phyloP scores from a whole-genome alignment of 768 basidiomycete genomes.

The Lentinula aciculospora region DNA sequence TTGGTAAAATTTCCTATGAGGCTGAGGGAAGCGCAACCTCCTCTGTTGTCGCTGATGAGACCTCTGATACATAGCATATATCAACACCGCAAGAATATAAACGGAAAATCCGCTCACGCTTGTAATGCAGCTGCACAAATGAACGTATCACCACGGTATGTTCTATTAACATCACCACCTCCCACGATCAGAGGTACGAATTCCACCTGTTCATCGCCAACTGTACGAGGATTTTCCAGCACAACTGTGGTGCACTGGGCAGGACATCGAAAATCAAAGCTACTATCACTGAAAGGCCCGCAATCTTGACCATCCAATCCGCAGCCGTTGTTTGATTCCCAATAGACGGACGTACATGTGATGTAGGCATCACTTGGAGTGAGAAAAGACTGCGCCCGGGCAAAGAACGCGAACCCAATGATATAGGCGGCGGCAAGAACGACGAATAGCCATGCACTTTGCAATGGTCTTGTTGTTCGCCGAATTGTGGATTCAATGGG shows the following conservation, averaged over 20 bases:
- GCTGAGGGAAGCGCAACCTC: conserved; percentile 72
- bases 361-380: conserved; percentile 60
- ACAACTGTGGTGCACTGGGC: conserved; percentile 60
- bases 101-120: too few species aligned
- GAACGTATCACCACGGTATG: conserved; percentile 82
- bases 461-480: conserved; percentile 45
- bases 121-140: conserved; percentile 82
- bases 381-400: conserved; percentile 66
- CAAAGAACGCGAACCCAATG: conserved; percentile 66
- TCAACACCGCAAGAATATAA: conserved; percentile 4
- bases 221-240: conserved; percentile 66
- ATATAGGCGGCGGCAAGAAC: conserved; percentile 59
- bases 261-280: conserved; percentile 77
- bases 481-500: conserved; percentile 53
- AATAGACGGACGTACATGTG: conserved; percentile 66
- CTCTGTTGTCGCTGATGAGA: conserved; percentile 51
- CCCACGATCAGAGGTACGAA: conserved; percentile 78
- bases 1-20: conserved; percentile 70
- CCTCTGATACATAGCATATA: conserved; percentile 38
- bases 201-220: conserved; percentile 60
- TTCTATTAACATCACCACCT: conserved; percentile 67
- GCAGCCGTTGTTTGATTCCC: conserved; percentile 64
- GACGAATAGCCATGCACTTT: conserved; percentile 47
- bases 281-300: conserved; percentile 53
- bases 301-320: conserved; percentile 67